Evolutionary conservation across 2,329 filamentous ascomycete genomes (phyloP).

Genomic region (Fusarium sp.): DNA sequence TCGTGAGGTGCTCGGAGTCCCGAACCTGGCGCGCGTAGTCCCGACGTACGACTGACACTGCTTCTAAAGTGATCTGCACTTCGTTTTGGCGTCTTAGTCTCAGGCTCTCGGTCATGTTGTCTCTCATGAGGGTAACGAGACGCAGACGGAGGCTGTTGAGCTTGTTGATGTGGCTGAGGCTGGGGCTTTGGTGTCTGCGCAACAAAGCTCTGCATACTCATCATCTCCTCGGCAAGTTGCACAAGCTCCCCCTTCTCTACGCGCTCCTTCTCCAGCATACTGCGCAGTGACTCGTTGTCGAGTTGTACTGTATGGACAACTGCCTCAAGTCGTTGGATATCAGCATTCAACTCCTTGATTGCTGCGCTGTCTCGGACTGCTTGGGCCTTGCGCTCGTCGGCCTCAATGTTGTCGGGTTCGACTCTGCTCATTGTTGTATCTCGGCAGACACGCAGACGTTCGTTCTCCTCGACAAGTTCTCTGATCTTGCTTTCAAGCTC

Average conservation of each 20-base stretch:
- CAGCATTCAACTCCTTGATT: slow-evolving; percentile 74
- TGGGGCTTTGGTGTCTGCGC: slow-evolving; percentile 37
- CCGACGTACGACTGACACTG: slow-evolving; percentile 64
- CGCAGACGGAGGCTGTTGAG: slow-evolving; percentile 24
- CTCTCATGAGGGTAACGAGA: slow-evolving; percentile 36
- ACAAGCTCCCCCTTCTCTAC: slow-evolving; percentile 87
- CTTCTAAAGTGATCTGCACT: slow-evolving; percentile 46
- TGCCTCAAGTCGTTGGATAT: slow-evolving; percentile 76
- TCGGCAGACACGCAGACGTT: slow-evolving; percentile 71
- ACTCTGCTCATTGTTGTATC: slow-evolving; percentile 72
- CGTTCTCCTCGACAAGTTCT: slow-evolving; percentile 76
- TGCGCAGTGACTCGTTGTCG: slow-evolving; percentile 72
- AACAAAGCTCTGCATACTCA: slow-evolving; percentile 68
- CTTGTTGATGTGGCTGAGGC: slow-evolving; percentile 37
- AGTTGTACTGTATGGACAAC: slow-evolving; percentile 74
- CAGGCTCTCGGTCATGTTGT: slow-evolving; percentile 36
- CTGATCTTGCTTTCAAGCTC: slow-evolving; percentile 78
- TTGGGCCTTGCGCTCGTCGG: slow-evolving; percentile 61
- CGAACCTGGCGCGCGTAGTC: slow-evolving; percentile 67
- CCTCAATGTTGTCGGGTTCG: slow-evolving; percentile 54
- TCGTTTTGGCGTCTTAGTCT: slow-evolving; percentile 47
- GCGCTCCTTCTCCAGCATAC: slow-evolving; percentile 75
- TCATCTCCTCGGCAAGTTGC: slow-evolving; percentile 83
- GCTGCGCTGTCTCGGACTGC: slow-evolving; percentile 73
- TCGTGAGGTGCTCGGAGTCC: slow-evolving; percentile 55